A percentile compares a stretch with the other conserved stretches of the same genome.
These are phyloP conservation scores for Pelagomonas calceolata DNA, from an alignment of 108 stramenopile genomes.

Conservation along the genomic window DNA sequence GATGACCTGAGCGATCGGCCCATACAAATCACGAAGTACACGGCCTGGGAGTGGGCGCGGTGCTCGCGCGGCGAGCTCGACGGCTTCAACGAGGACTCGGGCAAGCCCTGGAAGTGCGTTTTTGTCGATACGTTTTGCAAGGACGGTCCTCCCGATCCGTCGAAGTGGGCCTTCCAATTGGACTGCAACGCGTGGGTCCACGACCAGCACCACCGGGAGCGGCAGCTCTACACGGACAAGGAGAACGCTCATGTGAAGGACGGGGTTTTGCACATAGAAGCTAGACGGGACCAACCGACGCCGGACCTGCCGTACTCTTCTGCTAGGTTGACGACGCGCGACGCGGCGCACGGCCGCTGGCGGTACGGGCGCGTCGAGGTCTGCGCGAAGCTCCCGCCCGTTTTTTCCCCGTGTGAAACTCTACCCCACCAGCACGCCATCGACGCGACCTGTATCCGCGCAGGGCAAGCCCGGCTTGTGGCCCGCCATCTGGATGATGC, in stretches of 20 bases:
- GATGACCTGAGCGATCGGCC: background rate
- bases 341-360: slow-evolving; percentile 7
- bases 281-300: no score
- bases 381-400: slow-evolving; percentile 19
- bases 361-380: slow-evolving; percentile 27
- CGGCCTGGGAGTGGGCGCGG: background rate
- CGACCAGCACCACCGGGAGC: slow-evolving; percentile 24
- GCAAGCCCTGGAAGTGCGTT: background rate
- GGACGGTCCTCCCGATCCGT: background rate
- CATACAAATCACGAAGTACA: no score
- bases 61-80: background rate
- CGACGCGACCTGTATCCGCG: no score
- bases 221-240: slow-evolving; percentile 16
- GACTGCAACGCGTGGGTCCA: slow-evolving; percentile 15
- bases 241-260: slow-evolving; percentile 20
- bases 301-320: slow-evolving; percentile 18
- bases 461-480: slow-evolving; percentile 21
- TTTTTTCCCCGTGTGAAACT: no score
- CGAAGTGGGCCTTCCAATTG: background rate
- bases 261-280: slow-evolving; percentile 18
- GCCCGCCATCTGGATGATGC: slow-evolving; percentile 40
- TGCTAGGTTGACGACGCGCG: slow-evolving; percentile 20
- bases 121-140: background rate
- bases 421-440: no score
- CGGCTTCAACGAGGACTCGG: background rate